A percentile compares a stretch with the other conserved stretches of the same genome.
Evolutionary conservation across 345 rosid genomes (phyloP).

Genomic region (Draba incana): DNA sequence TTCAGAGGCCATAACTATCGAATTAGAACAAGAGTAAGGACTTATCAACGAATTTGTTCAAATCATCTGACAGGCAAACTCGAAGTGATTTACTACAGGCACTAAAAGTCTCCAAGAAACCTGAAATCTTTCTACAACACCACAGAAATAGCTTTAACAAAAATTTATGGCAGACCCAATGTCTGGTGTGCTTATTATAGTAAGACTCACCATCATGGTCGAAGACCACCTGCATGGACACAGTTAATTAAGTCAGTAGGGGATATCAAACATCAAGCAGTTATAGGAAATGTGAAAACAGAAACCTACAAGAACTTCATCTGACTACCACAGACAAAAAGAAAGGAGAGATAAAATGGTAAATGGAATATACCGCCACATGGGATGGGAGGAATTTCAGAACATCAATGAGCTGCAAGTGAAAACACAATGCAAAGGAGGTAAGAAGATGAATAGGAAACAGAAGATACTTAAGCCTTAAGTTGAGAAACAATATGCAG

Average conservation of each 20-base stretch:
- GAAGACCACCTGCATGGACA: slow-evolving; percentile 83
- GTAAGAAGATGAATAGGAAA: slow-evolving; percentile 18
- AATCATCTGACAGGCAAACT: slow-evolving; percentile 8
- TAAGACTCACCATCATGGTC: slow-evolving; percentile 92
- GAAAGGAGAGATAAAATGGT: slow-evolving; percentile 20
- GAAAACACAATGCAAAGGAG: neutral
- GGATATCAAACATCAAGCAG: slow-evolving; percentile 1
- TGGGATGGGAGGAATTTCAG: slow-evolving; percentile 85
- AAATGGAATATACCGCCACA: slow-evolving; percentile 68
- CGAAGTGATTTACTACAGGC: slow-evolving; percentile 14
- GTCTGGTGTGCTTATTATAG: slow-evolving; percentile 4
- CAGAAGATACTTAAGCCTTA: slow-evolving; percentile 4
- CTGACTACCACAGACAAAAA: slow-evolving; percentile 1
- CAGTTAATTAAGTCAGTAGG: slow-evolving; percentile 16
- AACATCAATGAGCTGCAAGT: slow-evolving; percentile 86
- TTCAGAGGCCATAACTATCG: slow-evolving; percentile 8
- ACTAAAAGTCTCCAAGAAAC: neutral
- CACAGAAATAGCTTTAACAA: slow-evolving; percentile 14
- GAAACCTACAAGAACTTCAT: slow-evolving; percentile 17
- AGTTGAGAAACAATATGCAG: slow-evolving; percentile 19
- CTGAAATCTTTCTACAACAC: slow-evolving; percentile 3
- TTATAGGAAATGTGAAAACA: neutral
- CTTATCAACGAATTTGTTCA: neutral
- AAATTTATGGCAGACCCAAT: neutral
- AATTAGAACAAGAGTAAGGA: slow-evolving; percentile 14